Evolutionary conservation across 2,329 filamentous ascomycete species (phyloP).

Genomic region (Ceratocystis ficicola): DNA sequence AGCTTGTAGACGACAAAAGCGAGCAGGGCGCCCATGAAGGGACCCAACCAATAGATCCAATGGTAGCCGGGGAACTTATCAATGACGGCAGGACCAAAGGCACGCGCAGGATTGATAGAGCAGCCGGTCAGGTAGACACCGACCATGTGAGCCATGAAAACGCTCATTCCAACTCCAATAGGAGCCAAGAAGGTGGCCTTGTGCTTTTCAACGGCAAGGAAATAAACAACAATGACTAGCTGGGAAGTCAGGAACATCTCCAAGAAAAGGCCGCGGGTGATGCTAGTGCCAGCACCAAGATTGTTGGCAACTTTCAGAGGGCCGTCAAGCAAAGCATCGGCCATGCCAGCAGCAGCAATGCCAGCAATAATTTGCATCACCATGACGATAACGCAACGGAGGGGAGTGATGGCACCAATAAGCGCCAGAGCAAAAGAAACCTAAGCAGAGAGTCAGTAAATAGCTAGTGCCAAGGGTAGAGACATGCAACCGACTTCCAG

Average conservation of each 20-base stretch:
- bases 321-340: slow-evolving; percentile 46
- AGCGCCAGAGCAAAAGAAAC: slow-evolving; percentile 49
- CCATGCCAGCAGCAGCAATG: slow-evolving; percentile 47
- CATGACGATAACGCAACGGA: slow-evolving; percentile 42
- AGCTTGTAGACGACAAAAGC: slow-evolving; percentile 40
- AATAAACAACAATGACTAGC: slow-evolving; percentile 52
- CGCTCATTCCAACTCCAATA: slow-evolving; percentile 56
- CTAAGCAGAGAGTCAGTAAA: slow-evolving; percentile 25
- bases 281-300: slow-evolving; percentile 39
- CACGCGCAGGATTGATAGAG: slow-evolving; percentile 40
- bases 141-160: slow-evolving; percentile 48
- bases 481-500: background rate
- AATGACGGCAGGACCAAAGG: slow-evolving; percentile 39
- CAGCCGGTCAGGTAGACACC: slow-evolving; percentile 39
- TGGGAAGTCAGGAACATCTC: slow-evolving; percentile 55
- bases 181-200: slow-evolving; percentile 59
- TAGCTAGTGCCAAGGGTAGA: background rate
- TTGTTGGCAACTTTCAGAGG: slow-evolving; percentile 44
- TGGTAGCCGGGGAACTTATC: slow-evolving; percentile 36
- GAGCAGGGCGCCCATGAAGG: slow-evolving; percentile 38
- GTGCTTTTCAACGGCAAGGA: slow-evolving; percentile 63
- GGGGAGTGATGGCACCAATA: slow-evolving; percentile 42
- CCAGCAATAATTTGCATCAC: slow-evolving; percentile 46
- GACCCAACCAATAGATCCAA: slow-evolving; percentile 46
- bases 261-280: slow-evolving; percentile 50